Evolutionary conservation across 305 asterid species (phyloP), one percentile per base, ranked within the genome.

Genomic region (Fraxinus albicans): DNA sequence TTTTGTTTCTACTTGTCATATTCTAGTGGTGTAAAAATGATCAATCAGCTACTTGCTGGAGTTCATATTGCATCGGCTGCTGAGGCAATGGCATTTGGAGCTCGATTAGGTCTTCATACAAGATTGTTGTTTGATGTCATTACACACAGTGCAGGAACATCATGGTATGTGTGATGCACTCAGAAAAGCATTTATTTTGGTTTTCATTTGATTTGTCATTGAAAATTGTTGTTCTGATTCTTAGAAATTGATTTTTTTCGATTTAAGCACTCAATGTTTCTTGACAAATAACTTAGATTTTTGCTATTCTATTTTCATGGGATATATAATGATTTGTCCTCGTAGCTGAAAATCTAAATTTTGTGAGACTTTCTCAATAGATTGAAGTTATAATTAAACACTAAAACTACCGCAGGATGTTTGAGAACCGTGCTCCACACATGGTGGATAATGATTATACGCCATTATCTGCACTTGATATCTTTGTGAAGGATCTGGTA

Each of bases 401-500:
- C 76, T 74, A 60, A 77, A 63, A 85, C 79, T 82, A 36, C 80
- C 77, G 74, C 97, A 96, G 99, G 99, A 96, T 96, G 99, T 91
- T 96, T 83, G 99, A 96, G 90, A 96, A 96, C 84, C 98, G 99
- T 83, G 94, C 91, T 76, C 98, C 98, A 21, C 99, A 96, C 90
- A 96, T 96, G 98, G 86, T 96, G 86, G 95, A 94, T 85, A 92
- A 88, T 89, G 98, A 96, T 89, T 96, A 96, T 85, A 96, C 97
- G 40, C 99, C 99, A 77, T 86, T 96, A 85, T 96, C 99, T 67
- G 99, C 99, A 42, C 95, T 96, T 67, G 93, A 96, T 91, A 96
- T 96, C 89, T 96, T 96, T 89, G 98, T 96, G 88, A 96, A 96
- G 90, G 99, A 96, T 91, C 88, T 96, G 98, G 99, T 96, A 84